A percentile compares a stretch with the other conserved stretches of the same genome.
These are phyloP conservation scores for Pseudozyma thailandica DNA, from an alignment of 1,284 basidiomycete genomes.

Conservation along the genomic window DNA sequence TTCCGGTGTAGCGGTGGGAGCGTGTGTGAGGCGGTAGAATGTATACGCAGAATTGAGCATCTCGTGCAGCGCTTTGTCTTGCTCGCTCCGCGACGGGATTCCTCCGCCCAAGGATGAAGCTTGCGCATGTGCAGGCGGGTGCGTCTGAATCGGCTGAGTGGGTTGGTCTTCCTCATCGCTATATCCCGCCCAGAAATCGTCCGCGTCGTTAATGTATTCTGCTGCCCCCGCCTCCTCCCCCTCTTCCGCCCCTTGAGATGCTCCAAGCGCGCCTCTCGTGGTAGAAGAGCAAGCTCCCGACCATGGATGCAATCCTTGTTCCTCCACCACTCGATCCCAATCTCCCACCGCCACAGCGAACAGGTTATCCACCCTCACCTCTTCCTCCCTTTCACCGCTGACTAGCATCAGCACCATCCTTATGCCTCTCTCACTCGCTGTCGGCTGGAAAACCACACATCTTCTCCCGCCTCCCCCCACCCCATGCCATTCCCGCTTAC, in stretches of 20 bases:
- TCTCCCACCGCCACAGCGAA: slow-evolving; percentile 1
- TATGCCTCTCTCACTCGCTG: neutral
- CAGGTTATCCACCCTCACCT: slow-evolving; percentile 29
- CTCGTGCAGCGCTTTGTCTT: slow-evolving; percentile 14
- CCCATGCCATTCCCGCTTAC: slow-evolving; percentile 13
- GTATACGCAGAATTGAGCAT: slow-evolving; percentile 29
- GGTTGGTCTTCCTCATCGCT: slow-evolving; percentile 26
- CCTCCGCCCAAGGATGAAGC: no score
- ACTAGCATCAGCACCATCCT: slow-evolving; percentile 11
- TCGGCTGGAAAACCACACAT: slow-evolving; percentile 4
- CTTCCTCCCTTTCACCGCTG: neutral
- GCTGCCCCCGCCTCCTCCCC: slow-evolving; percentile 12
- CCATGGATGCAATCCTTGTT: slow-evolving; percentile 4
- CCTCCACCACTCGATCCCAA: neutral
- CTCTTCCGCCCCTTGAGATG: neutral
- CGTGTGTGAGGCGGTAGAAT: slow-evolving; percentile 6
- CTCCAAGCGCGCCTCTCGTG: neutral
- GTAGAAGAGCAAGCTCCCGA: slow-evolving; percentile 1
- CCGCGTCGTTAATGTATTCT: slow-evolving; percentile 42
- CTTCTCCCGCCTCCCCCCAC: neutral
- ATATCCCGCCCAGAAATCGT: slow-evolving; percentile 48
- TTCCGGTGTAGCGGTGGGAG: neutral
- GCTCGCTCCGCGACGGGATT: no score
- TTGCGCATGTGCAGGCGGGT: neutral
- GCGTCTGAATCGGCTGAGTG: no score